Percentiles rank a stretch among this genome's conserved stretches.
Evolutionary conservation across 2,329 filamentous ascomycete genomes (phyloP).

Genomic region (Ilyonectria destructans): DNA sequence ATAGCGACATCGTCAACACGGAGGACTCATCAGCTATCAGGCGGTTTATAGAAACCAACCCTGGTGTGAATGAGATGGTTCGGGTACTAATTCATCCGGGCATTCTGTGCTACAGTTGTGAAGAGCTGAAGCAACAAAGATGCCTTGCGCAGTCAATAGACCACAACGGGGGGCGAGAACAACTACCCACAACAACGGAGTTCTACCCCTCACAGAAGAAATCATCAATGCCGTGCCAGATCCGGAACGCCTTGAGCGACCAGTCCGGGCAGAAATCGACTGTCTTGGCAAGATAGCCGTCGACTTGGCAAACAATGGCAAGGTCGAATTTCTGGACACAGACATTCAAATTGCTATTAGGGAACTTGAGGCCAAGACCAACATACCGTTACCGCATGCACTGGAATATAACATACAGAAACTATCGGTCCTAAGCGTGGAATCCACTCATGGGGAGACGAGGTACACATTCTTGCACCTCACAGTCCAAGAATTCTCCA

Average conservation of each 20-base stretch:
- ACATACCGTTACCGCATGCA: not conserved
- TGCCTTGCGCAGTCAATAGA: not conserved
- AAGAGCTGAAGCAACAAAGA: not conserved
- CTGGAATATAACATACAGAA: not conserved
- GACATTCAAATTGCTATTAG: not conserved
- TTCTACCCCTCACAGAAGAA: not conserved
- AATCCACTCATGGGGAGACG: not conserved
- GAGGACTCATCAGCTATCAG: not conserved
- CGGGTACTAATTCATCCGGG: not conserved
- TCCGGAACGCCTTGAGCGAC: not conserved
- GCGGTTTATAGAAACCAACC: not conserved
- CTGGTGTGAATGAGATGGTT: not conserved
- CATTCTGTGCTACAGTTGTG: not conserved
- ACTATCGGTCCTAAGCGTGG: not conserved
- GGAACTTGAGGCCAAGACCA: not conserved
- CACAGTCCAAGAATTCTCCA: not conserved
- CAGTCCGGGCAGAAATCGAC: not conserved
- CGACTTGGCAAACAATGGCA: not conserved
- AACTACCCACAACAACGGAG: not conserved
- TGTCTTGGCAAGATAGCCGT: not conserved
- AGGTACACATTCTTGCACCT: constrained; percentile 1
- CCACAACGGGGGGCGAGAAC: not conserved
- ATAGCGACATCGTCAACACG: not conserved
- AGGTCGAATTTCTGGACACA: not conserved
- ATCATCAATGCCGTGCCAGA: not conserved